Percentiles rank a stretch among this genome's conserved stretches.
Conservation (phyloP, 345 rosid genomes). For the Syzygium oleosum region DNA sequence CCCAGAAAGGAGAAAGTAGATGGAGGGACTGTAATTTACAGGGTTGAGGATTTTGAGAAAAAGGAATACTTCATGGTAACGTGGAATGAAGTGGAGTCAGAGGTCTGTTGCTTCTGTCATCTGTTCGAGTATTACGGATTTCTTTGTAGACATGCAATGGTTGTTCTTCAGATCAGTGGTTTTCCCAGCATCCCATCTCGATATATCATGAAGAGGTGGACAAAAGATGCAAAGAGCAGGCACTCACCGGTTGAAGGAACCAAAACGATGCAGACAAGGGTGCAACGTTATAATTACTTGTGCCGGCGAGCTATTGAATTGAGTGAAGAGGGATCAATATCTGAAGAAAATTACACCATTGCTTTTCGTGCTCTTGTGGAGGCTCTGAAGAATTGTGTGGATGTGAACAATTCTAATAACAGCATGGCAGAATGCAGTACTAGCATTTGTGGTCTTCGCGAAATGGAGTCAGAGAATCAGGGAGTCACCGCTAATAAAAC, state of each 20-base stretch:
- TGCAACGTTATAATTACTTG: constrained; percentile 37
- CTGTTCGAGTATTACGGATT: constrained; percentile 43
- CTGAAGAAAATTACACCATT: constrained; percentile 26
- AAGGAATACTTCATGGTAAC: constrained; percentile 35
- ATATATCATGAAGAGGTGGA: constrained; percentile 48
- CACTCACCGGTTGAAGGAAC: constrained; percentile 19
- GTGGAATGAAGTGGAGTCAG: constrained; percentile 34
- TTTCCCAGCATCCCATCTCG: constrained; percentile 35
- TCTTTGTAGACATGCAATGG: constrained; percentile 51
- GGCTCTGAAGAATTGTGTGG: constrained; percentile 40
- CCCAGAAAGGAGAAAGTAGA: constrained; percentile 33
- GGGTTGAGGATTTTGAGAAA: constrained; percentile 50
- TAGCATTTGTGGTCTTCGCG: constrained; percentile 10
- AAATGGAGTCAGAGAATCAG: constrained; percentile 26
- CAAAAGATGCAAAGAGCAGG: constrained; percentile 41
- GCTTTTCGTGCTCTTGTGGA: constrained; percentile 37
- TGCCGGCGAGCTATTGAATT: constrained; percentile 38
- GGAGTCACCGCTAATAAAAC: constrained; percentile 17
- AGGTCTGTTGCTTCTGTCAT: constrained; percentile 39
- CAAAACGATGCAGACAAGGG: constrained; percentile 22
- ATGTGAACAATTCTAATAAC: constrained; percentile 27
- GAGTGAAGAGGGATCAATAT: constrained; percentile 44
- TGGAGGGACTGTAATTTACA: constrained; percentile 20
- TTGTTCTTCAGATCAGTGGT: constrained; percentile 51
- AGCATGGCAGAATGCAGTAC: constrained; percentile 18